Evolutionary conservation across 768 basidiomycete genomes (phyloP), one percentile per base, ranked within the genome.

Genomic region (Leucocoprinus sp.): DNA sequence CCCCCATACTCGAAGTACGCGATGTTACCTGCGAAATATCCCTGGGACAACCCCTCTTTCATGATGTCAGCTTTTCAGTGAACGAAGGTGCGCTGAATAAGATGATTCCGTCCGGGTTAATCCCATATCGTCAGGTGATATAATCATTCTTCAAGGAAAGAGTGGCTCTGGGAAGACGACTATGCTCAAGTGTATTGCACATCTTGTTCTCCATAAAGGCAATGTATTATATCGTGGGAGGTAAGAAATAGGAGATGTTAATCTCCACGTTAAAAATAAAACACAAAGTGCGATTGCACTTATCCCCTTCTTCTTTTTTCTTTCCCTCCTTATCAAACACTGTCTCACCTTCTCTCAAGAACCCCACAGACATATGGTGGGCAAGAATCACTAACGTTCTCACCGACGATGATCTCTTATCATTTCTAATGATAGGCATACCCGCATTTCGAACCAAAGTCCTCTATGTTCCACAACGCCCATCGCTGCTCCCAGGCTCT

Each of bases 381-480:
- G 34, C 45, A 27, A 37, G 23, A 37, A 33, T 41, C n/a, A 31
- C 17, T 29, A 18, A 42, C 15, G 12, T 28, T 14, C 23, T 29
- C 8, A 24, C 22, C 37, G 46, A 45, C 43, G 38, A 48, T 37
- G 46, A 41, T 36, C 31, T 42, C 39, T 47, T 31, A 48, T 24
- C 4, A 7, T 42, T 27, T 48, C 33, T 39, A 36, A 48, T 48
- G 27, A 37, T 24, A 59, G 89, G 84, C 9, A 75, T 92, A 18
- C 88, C 92, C 2, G 57, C 59, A 14, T 95, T 81, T 63, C 78
- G 92, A 41, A 90, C 83, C 0, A 74, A 72, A 44, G 80, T 95
- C 2, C 74, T 82, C 48, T 95, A 95, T 59, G 81, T 93, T 19
- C 91, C 92, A 1, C 92, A 95, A 62, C 71, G 92, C 31, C 84